Base-by-base conservation (phyloP, 441 rosid genomes). In the Bruguiera hainesii region DNA sequence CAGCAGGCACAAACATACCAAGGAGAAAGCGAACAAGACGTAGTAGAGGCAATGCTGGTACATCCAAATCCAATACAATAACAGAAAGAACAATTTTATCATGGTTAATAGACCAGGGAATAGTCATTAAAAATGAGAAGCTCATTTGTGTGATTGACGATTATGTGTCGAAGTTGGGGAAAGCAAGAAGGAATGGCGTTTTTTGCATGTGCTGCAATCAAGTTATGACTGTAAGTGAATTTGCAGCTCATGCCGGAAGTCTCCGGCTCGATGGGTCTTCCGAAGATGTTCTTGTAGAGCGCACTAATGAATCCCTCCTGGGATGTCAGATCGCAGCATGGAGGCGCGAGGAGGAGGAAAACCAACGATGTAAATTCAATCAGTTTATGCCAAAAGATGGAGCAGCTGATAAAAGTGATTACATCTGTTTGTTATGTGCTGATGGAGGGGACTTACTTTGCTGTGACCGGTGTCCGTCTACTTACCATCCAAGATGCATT, bases 361-460 rank as follows among this genome's bases (percentile, higher is more conserved):
- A 28, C 1, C 55, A 26, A 53, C 30, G 23, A 1, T n/a, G 55
- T 3, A 2, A 0, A 1, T 67, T 19, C 42, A 67, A 80, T 25
- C 4, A 3, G 6, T 21, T 70, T 16, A 8, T 13, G 50, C 75
- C 71, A 2, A 51, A 7, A 60, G 3, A 15, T 4, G 49, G 29
- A 3, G 71, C 75, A 0, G 6, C 2, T 0, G 74, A 76, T 6
- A 0, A 3, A 15, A 57, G n/a, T 2, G 82, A 78, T 42, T 78
- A 78, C 56, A 61, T 60, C 10, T 78, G 82, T 23, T 68, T 73
- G 52, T n/a, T 81, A 16, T 81, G 82, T 52, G 78, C 71, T 1
- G 84, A 81, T 65, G 77, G 79, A 6, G 79, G 82, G 7, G 60
- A 64, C 7, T 15, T 78, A 13, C 48, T 81, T 15, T 76, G 82